phyloP scores from a whole-genome alignment of 345 rosid genomes.

The Eucalyptus regnans region DNA sequence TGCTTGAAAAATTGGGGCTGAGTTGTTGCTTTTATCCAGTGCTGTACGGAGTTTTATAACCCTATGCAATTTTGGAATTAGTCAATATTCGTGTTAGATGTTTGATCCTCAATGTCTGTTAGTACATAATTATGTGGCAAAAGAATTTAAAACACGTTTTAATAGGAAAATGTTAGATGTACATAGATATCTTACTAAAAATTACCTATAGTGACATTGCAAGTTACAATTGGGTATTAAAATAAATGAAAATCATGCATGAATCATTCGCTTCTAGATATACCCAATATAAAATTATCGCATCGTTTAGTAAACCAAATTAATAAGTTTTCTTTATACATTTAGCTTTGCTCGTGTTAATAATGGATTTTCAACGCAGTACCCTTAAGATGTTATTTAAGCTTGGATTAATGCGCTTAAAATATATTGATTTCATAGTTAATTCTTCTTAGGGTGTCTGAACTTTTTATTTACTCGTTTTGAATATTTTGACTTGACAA shows the following conservation, averaged over 20 bases:
- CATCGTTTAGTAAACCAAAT: background rate
- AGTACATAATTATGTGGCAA: background rate
- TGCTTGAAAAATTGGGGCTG: background rate
- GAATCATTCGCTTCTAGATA: background rate
- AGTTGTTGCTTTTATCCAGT: background rate
- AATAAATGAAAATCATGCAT: background rate
- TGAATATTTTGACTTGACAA: background rate
- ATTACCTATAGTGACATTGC: background rate
- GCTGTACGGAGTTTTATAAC: background rate
- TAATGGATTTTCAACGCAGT: background rate
- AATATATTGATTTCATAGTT: background rate
- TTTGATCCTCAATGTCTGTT: background rate
- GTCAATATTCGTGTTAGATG: background rate
- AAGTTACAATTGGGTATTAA: background rate
- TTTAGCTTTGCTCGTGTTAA: background rate
- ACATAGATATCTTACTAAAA: background rate
- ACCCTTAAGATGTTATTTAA: background rate
- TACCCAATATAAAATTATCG: background rate
- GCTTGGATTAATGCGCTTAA: background rate
- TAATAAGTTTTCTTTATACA: background rate
- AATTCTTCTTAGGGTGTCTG: background rate
- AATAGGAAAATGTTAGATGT: background rate
- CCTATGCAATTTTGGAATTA: background rate
- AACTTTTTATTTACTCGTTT: background rate
- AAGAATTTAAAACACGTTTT: background rate